A percentile compares a stretch with the other conserved stretches of the same genome.
Evolutionary conservation across 352 stramenopile genomes (phyloP).

Genomic region (Globisporangium barbulae): DNA sequence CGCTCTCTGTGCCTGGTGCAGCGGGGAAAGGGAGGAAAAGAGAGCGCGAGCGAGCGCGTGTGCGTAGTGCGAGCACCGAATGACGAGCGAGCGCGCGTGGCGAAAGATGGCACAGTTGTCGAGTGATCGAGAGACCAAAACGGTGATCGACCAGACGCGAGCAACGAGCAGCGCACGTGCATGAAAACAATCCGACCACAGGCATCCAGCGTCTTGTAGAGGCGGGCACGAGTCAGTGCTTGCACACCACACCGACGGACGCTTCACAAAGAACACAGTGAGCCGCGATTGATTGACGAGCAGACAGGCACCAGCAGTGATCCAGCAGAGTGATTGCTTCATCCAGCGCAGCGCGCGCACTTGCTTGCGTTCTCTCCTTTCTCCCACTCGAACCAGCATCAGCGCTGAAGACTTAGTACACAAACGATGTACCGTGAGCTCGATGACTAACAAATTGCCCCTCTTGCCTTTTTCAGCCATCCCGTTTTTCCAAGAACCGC

Average conservation of each 20-base stretch:
- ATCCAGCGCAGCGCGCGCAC: not conserved
- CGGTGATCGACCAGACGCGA: not conserved
- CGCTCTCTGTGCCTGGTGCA: not conserved
- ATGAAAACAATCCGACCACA: not conserved
- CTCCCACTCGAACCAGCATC: too few species aligned
- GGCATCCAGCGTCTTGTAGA: not conserved
- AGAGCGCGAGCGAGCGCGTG: not conserved
- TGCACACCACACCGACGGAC: not conserved
- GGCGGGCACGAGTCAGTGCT: not conserved
- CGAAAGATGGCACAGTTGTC: not conserved
- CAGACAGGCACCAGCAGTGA: not conserved
- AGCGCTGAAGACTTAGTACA: not conserved
- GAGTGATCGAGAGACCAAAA: not conserved
- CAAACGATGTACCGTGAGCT: not conserved
- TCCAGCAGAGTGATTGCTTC: not conserved
- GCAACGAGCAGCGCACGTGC: not conserved
- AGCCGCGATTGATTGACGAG: too few species aligned
- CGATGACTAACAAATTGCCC: constrained; percentile 9
- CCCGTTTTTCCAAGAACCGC: constrained; percentile 96
- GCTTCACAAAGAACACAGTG: too few species aligned
- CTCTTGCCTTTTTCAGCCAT: constrained; percentile 37
- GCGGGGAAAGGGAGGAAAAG: not conserved
- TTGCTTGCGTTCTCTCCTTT: not conserved
- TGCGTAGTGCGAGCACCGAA: not conserved
- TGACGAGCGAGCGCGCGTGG: not conserved